Evolutionary conservation across 306 rosid species (phyloP).

Genomic region (Pterocarpus santalinus): DNA sequence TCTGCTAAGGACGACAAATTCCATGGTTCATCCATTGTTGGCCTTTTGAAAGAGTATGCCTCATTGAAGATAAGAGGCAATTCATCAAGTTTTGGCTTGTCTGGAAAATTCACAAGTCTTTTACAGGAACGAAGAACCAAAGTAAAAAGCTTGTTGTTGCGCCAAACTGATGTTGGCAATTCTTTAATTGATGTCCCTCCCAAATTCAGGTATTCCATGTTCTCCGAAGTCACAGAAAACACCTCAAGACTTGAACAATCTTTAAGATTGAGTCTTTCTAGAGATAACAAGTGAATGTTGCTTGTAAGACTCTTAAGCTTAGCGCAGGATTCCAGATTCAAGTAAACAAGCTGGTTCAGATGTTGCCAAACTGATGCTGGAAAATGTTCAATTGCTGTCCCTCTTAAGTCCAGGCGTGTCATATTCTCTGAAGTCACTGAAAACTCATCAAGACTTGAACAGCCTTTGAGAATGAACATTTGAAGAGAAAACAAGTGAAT

Average conservation of each 20-base stretch:
- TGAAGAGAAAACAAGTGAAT: conserved; percentile 25
- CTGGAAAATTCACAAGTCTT: conserved; percentile 39
- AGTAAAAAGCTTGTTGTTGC: conserved; percentile 41
- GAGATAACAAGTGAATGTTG: conserved; percentile 37
- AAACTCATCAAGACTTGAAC: conserved; percentile 33
- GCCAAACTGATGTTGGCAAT: conserved; percentile 40
- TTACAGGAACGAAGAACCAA: conserved; percentile 43
- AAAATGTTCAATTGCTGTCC: conserved; percentile 13
- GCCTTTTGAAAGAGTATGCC: conserved; percentile 28
- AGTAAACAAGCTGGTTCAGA: conserved; percentile 41
- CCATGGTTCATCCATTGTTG: conserved; percentile 27
- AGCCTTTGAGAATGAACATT: conserved; percentile 27
- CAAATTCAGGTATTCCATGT: conserved; percentile 45
- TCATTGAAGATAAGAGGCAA: conserved; percentile 3
- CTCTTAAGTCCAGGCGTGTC: conserved; percentile 7
- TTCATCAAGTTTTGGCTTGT: conserved; percentile 35
- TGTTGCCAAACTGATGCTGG: conserved; percentile 31
- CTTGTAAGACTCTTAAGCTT: conserved; percentile 20
- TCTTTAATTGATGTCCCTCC: conserved; percentile 39
- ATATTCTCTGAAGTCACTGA: conserved; percentile 21
- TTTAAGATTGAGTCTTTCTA: conserved; percentile 29
- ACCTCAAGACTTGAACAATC: conserved; percentile 40
- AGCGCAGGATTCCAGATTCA: conserved; percentile 44
- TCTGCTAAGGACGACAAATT: conserved; percentile 36
- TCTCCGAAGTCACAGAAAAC: conserved; percentile 40